Percentiles rank a stretch among this genome's conserved stretches.
These are phyloP conservation scores for Rubroshorea leprosula DNA, from an alignment of 345 rosid species.

Conservation along the genomic window DNA sequence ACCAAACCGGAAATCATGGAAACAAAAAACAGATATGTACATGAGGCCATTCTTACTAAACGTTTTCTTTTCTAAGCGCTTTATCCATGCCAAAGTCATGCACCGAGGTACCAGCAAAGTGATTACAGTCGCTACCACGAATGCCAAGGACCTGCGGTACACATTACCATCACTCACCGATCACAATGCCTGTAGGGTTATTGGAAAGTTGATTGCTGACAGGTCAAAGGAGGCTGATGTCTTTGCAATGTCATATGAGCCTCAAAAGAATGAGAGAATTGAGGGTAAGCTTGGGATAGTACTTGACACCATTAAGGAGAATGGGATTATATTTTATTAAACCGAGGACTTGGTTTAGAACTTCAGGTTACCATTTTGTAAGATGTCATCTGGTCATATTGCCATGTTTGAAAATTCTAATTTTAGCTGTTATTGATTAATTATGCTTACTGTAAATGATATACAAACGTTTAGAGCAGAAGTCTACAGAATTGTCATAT, in stretches of 20 bases:
- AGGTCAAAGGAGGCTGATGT: slow-evolving; percentile 90
- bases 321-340: slow-evolving; percentile 41
- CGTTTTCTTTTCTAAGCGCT: slow-evolving; percentile 78
- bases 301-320: slow-evolving; percentile 76
- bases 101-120: slow-evolving; percentile 90
- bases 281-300: slow-evolving; percentile 85
- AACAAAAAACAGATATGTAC: slow-evolving; percentile 92
- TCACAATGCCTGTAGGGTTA: slow-evolving; percentile 60
- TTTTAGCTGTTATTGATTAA: no score
- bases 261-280: slow-evolving; percentile 65
- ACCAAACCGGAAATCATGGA: slow-evolving; percentile 85
- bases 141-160: slow-evolving; percentile 75
- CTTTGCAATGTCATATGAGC: slow-evolving; percentile 67
- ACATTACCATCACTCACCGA: slow-evolving; percentile 74
- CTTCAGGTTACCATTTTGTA: no score
- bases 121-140: slow-evolving; percentile 80
- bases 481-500: no score
- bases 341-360: not conserved
- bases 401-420: no score
- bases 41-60: slow-evolving; percentile 86
- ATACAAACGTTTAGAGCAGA: no score
- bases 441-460: no score
- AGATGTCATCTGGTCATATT: no score
- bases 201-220: slow-evolving; percentile 83
- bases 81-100: slow-evolving; percentile 87